Evolutionary conservation across 768 basidiomycete genomes (phyloP).

Genomic region (Mycena galericulata): DNA sequence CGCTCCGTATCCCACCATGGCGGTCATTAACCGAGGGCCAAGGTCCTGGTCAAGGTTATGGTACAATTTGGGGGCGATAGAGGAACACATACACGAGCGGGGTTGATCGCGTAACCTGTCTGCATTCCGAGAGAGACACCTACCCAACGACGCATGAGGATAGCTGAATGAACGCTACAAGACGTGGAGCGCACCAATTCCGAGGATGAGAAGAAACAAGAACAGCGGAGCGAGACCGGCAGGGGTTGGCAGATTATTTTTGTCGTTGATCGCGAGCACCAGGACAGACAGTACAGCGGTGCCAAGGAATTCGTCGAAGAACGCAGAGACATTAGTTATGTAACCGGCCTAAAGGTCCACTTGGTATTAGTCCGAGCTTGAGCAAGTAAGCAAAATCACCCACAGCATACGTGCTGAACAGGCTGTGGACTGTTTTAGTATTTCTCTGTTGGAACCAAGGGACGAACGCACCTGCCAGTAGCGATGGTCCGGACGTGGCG

Average conservation of each 20-base stretch:
- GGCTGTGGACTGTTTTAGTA: no score
- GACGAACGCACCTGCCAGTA: no score
- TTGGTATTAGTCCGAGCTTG: neutral
- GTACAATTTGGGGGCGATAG: no score
- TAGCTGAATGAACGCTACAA: no score
- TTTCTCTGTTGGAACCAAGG: no score
- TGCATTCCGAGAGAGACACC: conserved; percentile 70
- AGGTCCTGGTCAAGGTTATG: conserved; percentile 53
- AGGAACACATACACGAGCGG: conserved; percentile 42
- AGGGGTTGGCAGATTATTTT: conserved; percentile 61
- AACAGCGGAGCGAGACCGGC: conserved; percentile 65
- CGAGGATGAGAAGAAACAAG: conserved; percentile 69
- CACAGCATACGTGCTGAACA: conserved; percentile 74
- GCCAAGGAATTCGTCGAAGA: conserved; percentile 69
- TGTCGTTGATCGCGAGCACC: conserved; percentile 67
- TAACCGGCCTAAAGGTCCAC: conserved; percentile 47
- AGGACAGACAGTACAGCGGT: conserved; percentile 65
- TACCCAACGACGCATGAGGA: no score
- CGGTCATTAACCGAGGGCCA: conserved; percentile 74
- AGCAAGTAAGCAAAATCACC: conserved; percentile 33
- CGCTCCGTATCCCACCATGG: conserved; percentile 80
- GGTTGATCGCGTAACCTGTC: conserved; percentile 62
- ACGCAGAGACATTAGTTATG: conserved; percentile 54
- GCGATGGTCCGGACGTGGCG: conserved; percentile 61
- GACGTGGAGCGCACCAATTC: conserved; percentile 49